A percentile compares a stretch with the other conserved stretches of the same genome.
Conservation (phyloP, 768 basidiomycete species). For the Inosperma sp. region DNA sequence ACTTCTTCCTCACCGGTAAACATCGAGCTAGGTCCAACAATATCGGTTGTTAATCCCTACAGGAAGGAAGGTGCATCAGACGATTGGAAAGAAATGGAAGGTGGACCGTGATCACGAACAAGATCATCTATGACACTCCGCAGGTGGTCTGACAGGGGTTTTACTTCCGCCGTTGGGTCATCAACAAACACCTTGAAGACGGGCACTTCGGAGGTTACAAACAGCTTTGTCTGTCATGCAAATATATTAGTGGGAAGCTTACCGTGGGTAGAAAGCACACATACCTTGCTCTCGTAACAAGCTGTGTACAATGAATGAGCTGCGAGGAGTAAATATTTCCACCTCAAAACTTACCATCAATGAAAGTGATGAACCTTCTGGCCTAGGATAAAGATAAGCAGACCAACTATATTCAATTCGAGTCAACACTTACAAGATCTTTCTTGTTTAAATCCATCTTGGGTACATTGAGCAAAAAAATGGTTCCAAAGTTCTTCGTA, state of each 20-base stretch:
- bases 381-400: slow-evolving; percentile 49
- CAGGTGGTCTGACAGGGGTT: slow-evolving; percentile 74
- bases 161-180: slow-evolving; percentile 37
- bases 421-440: slow-evolving; percentile 58
- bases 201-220: slow-evolving; percentile 89
- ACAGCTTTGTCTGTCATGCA: slow-evolving; percentile 80
- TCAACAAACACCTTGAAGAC: slow-evolving; percentile 88
- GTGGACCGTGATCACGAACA: slow-evolving; percentile 38
- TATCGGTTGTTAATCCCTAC: slow-evolving; percentile 73
- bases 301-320: slow-evolving; percentile 38
- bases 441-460: slow-evolving; percentile 85
- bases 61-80: slow-evolving; percentile 9
- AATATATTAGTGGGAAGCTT: slow-evolving; percentile 1
- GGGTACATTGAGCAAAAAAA: slow-evolving; percentile 84
- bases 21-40: slow-evolving; percentile 80
- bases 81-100: neutral
- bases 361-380: slow-evolving; percentile 93
- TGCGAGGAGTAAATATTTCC: neutral
- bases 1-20: slow-evolving; percentile 96
- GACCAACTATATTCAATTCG: neutral
- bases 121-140: slow-evolving; percentile 93
- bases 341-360: slow-evolving; percentile 62
- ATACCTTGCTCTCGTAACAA: slow-evolving; percentile 86
- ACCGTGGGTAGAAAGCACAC: slow-evolving; percentile 6
- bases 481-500: slow-evolving; percentile 78